These are phyloP conservation scores for Exsudoporus frostii DNA, from an alignment of 768 basidiomycete genomes.

Conservation along the genomic window DNA sequence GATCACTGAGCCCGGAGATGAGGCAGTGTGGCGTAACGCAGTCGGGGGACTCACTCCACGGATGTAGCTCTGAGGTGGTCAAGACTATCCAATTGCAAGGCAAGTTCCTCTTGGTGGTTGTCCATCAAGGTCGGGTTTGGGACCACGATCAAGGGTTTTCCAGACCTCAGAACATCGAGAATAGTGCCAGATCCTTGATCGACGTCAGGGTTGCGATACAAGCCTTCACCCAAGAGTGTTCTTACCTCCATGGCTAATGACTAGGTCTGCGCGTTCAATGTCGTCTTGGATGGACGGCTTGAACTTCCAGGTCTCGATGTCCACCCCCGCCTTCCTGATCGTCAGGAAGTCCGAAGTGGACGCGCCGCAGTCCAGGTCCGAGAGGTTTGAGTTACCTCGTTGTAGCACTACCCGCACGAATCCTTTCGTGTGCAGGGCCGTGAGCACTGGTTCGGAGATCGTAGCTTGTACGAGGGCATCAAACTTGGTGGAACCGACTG, in stretches of 20 bases:
- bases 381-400: conserved; percentile 67
- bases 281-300: conserved; percentile 67
- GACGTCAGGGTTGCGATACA: neutral
- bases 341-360: conserved; percentile 15
- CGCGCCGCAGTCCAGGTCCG: conserved; percentile 20
- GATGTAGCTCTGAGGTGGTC: conserved; percentile 57
- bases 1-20: conserved; percentile 38
- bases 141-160: conserved; percentile 79
- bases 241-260: conserved; percentile 94
- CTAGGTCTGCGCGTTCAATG: conserved; percentile 64
- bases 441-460: conserved; percentile 56
- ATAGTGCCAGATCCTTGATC: conserved; percentile 88
- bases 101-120: conserved; percentile 92
- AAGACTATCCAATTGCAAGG: conserved; percentile 56
- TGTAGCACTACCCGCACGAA: conserved; percentile 69
- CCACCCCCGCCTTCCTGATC: conserved; percentile 38
- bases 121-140: conserved; percentile 88
- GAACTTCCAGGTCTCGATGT: conserved; percentile 69
- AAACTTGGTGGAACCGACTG: conserved; percentile 89
- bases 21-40: neutral
- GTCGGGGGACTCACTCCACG: conserved; percentile 47
- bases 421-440: conserved; percentile 49
- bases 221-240: neutral
- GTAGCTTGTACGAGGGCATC: conserved; percentile 64
- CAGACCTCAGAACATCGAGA: conserved; percentile 74